These are phyloP conservation scores for Wallacemonas sp. DNA, from an alignment of 208 protist species.

Conservation along the genomic window DNA sequence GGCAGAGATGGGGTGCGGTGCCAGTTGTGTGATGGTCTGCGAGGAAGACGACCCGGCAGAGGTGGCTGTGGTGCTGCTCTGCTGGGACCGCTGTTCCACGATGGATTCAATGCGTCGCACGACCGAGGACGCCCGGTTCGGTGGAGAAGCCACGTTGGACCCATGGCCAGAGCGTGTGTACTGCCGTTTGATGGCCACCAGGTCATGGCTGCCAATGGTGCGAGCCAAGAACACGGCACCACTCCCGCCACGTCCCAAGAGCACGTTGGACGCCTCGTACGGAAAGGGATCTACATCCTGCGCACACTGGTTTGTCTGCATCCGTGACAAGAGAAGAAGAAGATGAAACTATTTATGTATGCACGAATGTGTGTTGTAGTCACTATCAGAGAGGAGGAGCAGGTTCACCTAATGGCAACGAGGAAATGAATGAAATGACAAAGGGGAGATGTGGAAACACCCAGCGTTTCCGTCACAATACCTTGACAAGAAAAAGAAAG, in stretches of 20 bases:
- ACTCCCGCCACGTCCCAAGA: constrained; percentile 72
- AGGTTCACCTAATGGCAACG: no score
- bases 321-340: constrained; percentile 15
- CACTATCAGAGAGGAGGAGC: no score
- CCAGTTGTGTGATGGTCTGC: not conserved
- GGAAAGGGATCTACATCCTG: constrained; percentile 33
- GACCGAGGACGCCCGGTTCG: not conserved
- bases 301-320: not conserved
- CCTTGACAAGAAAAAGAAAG: no score
- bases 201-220: constrained; percentile 27
- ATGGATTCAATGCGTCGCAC: constrained; percentile 12
- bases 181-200: constrained; percentile 74
- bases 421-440: no score
- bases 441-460: no score
- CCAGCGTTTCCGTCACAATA: no score
- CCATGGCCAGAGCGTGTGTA: constrained; percentile 23
- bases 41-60: not conserved
- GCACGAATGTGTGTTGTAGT: no score
- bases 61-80: not conserved
- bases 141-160: not conserved
- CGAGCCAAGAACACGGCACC: constrained; percentile 75
- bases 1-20: not conserved
- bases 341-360: no score
- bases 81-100: constrained; percentile 6
- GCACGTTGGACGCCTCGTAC: constrained; percentile 66